Base-by-base conservation (phyloP, 768 basidiomycete genomes). In the Rhizopogon roseolus region DNA sequence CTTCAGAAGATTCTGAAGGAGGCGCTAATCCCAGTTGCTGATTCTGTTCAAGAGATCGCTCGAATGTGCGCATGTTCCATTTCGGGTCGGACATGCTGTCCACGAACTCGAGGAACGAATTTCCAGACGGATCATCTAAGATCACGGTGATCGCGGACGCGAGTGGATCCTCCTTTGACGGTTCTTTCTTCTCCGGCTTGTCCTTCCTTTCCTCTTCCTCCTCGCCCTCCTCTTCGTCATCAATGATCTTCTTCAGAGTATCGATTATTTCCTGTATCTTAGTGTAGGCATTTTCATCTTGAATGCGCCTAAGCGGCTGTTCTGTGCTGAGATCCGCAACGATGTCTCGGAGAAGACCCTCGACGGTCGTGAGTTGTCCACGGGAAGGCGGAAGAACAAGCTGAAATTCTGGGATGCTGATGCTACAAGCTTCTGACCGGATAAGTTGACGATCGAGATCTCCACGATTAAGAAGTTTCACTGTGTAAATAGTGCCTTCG, bases 281-380 rank as follows among this genome's bases (percentile, higher is more conserved):
- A 8, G 66, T 73, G 64, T 85, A 87, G 0, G 82, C 79, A 0
- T 76, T 79, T 39, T 86, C 85, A 57, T 93, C 85, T 64, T 93
- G 86, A 53, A 90, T 81, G 34, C 82, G 77, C 39, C 97, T 82
- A 9, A 98, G 70, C 0, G 93, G 89, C 63, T 98, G 96, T 55
- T 93, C 88, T 54, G 78, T 72, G 56, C 76, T 76, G 39, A 98
- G 80, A 72, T 98, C 96, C 0, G 85, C 71, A 29, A 90, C 73
- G 41, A 93, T 84, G 59, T 96, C 86, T 27, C 86, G 80, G 32
- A 99, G 71, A 58, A 98, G 81, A 37, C 97, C 96, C 68, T 99
- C 97, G 45, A 98, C 81, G 2, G 93, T 99, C n/a, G 96, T 98
- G 11, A 99, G 81, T 64, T 97, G 93, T 9, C 96, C 96, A 14